Evolutionary conservation across 257 asterid genomes (phyloP), one percentile per base, ranked within the genome.

Genomic region (Ballota nigra): DNA sequence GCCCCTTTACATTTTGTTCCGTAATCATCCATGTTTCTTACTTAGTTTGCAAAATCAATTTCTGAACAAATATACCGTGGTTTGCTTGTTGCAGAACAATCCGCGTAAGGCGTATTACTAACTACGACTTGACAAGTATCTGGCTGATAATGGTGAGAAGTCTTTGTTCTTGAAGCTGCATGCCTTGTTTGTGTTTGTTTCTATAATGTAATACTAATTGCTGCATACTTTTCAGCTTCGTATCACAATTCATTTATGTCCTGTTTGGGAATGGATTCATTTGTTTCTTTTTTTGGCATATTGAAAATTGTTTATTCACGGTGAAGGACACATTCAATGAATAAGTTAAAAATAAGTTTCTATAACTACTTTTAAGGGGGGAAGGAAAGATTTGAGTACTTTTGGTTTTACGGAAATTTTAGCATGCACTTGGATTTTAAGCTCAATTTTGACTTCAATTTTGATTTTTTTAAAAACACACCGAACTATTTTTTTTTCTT

Each of bases 41-140:
- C 4, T 4, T 6, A 31, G 43, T 34, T 47, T 69, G 45, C 43
- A 59, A 57, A 36, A 8, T 36, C 10, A n/a, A 47, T 71, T 23
- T 3, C 49, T 8, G 5, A 53, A 56, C 58, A 43, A 40, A 11
- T 33, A 20, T 62, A 28, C 73, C 22, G 16, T 20, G 28, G 16
- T 13, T 59, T 33, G n/a, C 51, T 79, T 22, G 40, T 70, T 81
- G 78, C 87, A 90, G 97, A 84, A 84, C 87, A 90, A 90, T 80
- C 97, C 96, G 24, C 87, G 97, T 3, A 90, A 90, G 72, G 78
- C 89, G 0, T 90, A 90, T 71, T 90, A 90, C 79, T 90, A 77
- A 82, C 55, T 24, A 23, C 60, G 41, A 7, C 6, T 67, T 36
- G 13, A 52, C 23, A 47, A 62, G 71, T 29, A n/a, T 12, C 5